A percentile compares a stretch with the other conserved stretches of the same genome.
phyloP scores from a whole-genome alignment of 768 basidiomycete genomes.

The Ramaria sp. region DNA sequence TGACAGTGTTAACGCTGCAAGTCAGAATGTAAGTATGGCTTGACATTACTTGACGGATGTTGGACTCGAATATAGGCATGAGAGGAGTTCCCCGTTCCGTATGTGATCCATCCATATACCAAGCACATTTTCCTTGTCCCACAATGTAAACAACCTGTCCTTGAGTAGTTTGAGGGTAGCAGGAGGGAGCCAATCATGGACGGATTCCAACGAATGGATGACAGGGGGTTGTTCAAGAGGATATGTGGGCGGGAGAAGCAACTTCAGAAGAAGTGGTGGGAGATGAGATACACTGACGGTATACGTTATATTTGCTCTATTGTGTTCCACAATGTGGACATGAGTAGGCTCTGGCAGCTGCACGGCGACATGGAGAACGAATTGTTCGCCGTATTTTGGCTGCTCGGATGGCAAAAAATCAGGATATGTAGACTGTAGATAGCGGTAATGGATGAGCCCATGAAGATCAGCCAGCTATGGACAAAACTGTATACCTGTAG shows the following conservation, averaged over 20 bases:
- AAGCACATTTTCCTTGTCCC: constrained; percentile 50
- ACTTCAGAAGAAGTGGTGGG: constrained; percentile 51
- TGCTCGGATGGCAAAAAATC: constrained; percentile 43
- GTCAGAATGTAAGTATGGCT: neutral
- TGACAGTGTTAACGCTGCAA: neutral
- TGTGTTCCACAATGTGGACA: constrained; percentile 28
- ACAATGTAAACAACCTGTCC: constrained; percentile 38
- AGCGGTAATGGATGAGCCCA: neutral
- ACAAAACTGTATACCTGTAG: constrained; percentile 49
- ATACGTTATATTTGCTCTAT: constrained; percentile 18
- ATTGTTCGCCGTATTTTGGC: constrained; percentile 18
- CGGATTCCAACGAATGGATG: constrained; percentile 43
- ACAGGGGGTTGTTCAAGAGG: constrained; percentile 43
- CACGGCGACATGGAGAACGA: constrained; percentile 58
- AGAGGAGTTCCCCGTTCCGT: constrained; percentile 51
- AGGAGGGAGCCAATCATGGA: constrained; percentile 48
- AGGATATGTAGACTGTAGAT: constrained; percentile 62
- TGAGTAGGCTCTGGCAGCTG: constrained; percentile 39
- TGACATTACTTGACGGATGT: constrained; percentile 29
- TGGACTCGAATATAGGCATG: constrained; percentile 22
- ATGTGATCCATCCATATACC: constrained; percentile 68
- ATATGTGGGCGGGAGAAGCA: constrained; percentile 44
- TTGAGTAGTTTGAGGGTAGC: constrained; percentile 23
- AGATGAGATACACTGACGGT: constrained; percentile 32
- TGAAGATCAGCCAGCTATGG: neutral